These are phyloP conservation scores for Allodekkera sacchari DNA, from an alignment of 805 yeast genomes.

Conservation along the genomic window DNA sequence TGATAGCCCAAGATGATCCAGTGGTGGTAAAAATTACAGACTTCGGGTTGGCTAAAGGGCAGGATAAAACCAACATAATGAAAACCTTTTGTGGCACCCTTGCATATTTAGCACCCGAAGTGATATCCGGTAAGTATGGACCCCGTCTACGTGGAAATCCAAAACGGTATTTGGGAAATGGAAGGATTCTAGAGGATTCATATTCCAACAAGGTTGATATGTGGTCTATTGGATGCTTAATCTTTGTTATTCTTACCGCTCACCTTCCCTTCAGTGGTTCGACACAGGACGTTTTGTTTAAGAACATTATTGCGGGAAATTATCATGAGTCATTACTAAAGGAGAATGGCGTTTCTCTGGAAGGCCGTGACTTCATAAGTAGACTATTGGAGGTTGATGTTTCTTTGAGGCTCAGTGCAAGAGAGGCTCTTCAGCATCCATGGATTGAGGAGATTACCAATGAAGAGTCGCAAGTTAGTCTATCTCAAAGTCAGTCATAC, in stretches of 20 bases:
- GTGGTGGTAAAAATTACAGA: conserved; percentile 89
- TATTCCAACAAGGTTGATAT: conserved; percentile 90
- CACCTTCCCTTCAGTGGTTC: conserved; percentile 93
- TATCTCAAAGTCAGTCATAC: conserved; percentile 66
- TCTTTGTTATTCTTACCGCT: conserved; percentile 85
- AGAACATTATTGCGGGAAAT: conserved; percentile 66
- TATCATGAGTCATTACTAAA: conserved; percentile 72
- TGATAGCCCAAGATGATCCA: conserved; percentile 87
- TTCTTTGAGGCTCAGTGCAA: conserved; percentile 60
- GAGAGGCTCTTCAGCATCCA: conserved; percentile 65
- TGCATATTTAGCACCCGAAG: conserved; percentile 97
- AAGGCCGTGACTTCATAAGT: conserved; percentile 66
- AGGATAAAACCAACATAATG: conserved; percentile 77
- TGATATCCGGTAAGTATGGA: conserved; percentile 51
- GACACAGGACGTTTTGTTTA: conserved; percentile 79
- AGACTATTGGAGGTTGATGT: conserved; percentile 74
- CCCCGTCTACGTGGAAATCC: conserved; percentile 12
- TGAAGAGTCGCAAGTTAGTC: conserved; percentile 37
- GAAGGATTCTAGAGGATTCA: conserved; percentile 25
- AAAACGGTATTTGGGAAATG: conserved; percentile 25
- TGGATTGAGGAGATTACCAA: conserved; percentile 51
- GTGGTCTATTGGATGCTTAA: conserved; percentile 95
- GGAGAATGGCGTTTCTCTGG: conserved; percentile 49
- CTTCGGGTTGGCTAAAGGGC: conserved; percentile 90
- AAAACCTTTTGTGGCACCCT: conserved; percentile 96